Percentiles rank a stretch among this genome's conserved stretches.
Evolutionary conservation across 352 stramenopile genomes (phyloP).

Genomic region (Phytophthora pisi): DNA sequence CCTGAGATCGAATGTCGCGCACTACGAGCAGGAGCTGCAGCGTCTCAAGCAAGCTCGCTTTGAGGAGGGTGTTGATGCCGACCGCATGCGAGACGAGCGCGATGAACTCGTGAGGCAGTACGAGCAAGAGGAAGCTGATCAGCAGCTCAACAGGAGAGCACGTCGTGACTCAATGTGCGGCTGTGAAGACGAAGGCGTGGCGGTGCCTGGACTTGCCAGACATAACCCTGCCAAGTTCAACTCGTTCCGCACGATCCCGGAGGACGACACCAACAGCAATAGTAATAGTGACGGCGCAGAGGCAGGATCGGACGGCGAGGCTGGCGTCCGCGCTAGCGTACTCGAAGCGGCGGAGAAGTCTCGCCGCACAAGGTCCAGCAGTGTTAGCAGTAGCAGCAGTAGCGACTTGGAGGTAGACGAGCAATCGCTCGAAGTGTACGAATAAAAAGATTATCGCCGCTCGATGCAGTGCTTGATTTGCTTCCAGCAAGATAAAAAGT

Average conservation of each 20-base stretch:
- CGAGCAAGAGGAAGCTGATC: constrained; percentile 18
- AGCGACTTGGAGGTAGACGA: constrained; percentile 40
- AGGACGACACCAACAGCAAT: constrained; percentile 45
- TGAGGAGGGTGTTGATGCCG: constrained; percentile 20
- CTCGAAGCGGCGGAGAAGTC: constrained; percentile 34
- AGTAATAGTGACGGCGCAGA: constrained; percentile 36
- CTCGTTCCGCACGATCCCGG: constrained; percentile 72
- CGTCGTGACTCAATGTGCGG: constrained; percentile 43
- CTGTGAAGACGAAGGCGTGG: constrained; percentile 71
- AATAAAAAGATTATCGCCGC: constrained; percentile 22
- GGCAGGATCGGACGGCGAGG: constrained; percentile 30
- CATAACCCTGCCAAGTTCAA: constrained; percentile 87
- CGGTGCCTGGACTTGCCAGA: constrained; percentile 70
- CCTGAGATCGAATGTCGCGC: constrained; percentile 72
- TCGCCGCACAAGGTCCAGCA: constrained; percentile 30
- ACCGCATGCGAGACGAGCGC: constrained; percentile 27
- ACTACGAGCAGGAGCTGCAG: constrained; percentile 82
- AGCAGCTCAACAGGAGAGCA: constrained; percentile 18
- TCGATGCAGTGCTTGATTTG: constrained; percentile 1
- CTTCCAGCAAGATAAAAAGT: neutral
- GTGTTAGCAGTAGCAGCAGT: constrained; percentile 34
- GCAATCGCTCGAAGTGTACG: constrained; percentile 40
- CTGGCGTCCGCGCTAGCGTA: constrained; percentile 24
- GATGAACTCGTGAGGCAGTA: constrained; percentile 28
- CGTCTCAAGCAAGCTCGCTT: constrained; percentile 55